Base-by-base conservation (phyloP, 257 asterid species). In the Solanum ossicruentum region DNA sequence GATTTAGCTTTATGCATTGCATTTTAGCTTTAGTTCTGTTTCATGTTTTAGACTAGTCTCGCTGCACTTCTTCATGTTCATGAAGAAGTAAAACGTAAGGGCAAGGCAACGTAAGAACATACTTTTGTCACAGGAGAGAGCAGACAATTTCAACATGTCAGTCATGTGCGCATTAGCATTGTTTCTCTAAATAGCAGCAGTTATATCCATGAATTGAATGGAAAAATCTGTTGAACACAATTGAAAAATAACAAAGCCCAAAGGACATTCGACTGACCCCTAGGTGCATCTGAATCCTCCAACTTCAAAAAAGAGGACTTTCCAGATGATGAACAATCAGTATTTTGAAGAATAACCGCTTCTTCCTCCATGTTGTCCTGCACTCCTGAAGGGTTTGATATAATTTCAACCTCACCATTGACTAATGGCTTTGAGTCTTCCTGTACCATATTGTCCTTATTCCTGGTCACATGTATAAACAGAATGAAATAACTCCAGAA, bases 271-370 rank as follows among this genome's bases (percentile, higher is more conserved):
- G 70, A 86, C 98, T 85, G 85, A 97, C 99, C 98, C 84, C 89
- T 91, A 79, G 99, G 98, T 86, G 97, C 98, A 89, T 92, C 98
- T 85, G 86, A 86, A 80, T 92, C 91, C 89, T 88, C 96, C 23
- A 88, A 89, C 91, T 86, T 91, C 94, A 95, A 89, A 45, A 57
- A 85, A 65, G 91, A 86, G 84, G 91, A 89, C n/a, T 86, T 91
- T 72, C 78, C 89, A 45, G 92, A 82, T 45, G 94, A 67, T 85
- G 98, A 91, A 87, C 90, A 85, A 65, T 88, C 93, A 17, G 85
- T 83, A 77, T 67, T 81, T 87, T 88, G 93, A 88, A 84, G 87
- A 88, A 88, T 81, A 86, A 84, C 93, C 51, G 73, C 89, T 85
- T 85, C 89, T 47, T 81, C 91, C 77, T 89, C 93, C 79, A 87